Percentiles rank a stretch among this genome's conserved stretches.
Evolutionary conservation across 257 asterid genomes (phyloP).

Genomic region (Leptodermis oblonga): DNA sequence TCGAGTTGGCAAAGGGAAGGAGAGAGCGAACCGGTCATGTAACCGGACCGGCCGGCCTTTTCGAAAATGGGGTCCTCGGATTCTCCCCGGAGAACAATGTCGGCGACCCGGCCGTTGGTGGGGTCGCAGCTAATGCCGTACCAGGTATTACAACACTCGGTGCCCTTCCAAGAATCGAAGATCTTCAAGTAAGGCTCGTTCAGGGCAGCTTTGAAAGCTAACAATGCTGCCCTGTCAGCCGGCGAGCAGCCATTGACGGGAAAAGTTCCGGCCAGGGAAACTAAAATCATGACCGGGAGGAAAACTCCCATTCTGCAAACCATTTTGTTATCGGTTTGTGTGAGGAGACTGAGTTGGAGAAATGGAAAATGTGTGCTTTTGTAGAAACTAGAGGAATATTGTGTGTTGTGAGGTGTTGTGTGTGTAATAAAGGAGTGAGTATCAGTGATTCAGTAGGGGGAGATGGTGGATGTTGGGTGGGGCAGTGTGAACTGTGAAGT

Average conservation of each 20-base stretch:
- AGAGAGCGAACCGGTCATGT: slow-evolving; percentile 87
- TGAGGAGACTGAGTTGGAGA: no score
- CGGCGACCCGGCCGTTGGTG: slow-evolving; percentile 70
- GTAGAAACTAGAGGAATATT: neutral
- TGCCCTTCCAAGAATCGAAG: slow-evolving; percentile 75
- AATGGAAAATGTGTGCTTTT: neutral
- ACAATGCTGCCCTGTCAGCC: slow-evolving; percentile 61
- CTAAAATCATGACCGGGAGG: slow-evolving; percentile 16
- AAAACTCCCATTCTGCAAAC: neutral
- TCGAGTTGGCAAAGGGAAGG: slow-evolving; percentile 69
- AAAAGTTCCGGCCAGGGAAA: slow-evolving; percentile 22
- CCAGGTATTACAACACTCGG: slow-evolving; percentile 75
- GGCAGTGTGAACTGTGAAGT: neutral
- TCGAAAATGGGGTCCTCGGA: slow-evolving; percentile 88
- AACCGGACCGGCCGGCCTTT: slow-evolving; percentile 83
- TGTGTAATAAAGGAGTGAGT: neutral
- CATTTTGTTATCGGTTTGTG: neutral
- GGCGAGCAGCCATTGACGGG: slow-evolving; percentile 55
- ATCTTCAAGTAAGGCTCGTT: slow-evolving; percentile 78
- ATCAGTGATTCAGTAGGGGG: no score
- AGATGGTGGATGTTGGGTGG: neutral
- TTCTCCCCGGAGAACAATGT: slow-evolving; percentile 84
- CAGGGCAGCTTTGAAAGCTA: slow-evolving; percentile 56
- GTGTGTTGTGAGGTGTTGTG: neutral
- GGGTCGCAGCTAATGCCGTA: slow-evolving; percentile 89